phyloP scores from a whole-genome alignment of 1,139 yeast species.

The Taphrina sp. region DNA sequence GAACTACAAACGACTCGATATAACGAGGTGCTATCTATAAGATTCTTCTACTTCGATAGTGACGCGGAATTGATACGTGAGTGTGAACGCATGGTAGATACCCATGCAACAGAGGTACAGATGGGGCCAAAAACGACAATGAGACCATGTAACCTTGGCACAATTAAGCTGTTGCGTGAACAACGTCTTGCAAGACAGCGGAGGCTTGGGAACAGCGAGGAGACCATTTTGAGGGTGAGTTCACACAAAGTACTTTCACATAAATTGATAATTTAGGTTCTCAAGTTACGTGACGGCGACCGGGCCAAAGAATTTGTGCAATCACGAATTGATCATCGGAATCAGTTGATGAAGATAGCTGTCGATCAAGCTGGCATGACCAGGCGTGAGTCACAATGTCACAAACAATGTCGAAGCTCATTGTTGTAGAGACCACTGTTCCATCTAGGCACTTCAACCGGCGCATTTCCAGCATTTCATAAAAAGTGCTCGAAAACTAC shows the following conservation, averaged over 20 bases:
- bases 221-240: conserved; percentile 21
- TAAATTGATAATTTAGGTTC: background rate
- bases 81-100: conserved; percentile 46
- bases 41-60: conserved; percentile 49
- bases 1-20: conserved; percentile 57
- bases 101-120: conserved; percentile 38
- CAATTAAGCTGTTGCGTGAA: conserved; percentile 47
- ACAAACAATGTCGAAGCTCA: background rate
- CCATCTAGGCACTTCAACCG: background rate
- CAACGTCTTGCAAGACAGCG: conserved; percentile 3
- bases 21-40: conserved; percentile 61
- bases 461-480: background rate
- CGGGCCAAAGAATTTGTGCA: conserved; percentile 1
- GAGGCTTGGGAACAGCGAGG: conserved; percentile 21
- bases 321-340: background rate
- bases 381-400: background rate
- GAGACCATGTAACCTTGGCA: conserved; percentile 64
- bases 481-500: no score
- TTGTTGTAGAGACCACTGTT: background rate
- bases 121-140: conserved; percentile 52
- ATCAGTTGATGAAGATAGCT: background rate
- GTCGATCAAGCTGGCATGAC: conserved; percentile 10
- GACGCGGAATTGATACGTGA: conserved; percentile 49
- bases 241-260: background rate
- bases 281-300: background rate